Evolutionary conservation across 257 asterid species (phyloP), one percentile per base, ranked within the genome.

Genomic region (Mentha longifolia): DNA sequence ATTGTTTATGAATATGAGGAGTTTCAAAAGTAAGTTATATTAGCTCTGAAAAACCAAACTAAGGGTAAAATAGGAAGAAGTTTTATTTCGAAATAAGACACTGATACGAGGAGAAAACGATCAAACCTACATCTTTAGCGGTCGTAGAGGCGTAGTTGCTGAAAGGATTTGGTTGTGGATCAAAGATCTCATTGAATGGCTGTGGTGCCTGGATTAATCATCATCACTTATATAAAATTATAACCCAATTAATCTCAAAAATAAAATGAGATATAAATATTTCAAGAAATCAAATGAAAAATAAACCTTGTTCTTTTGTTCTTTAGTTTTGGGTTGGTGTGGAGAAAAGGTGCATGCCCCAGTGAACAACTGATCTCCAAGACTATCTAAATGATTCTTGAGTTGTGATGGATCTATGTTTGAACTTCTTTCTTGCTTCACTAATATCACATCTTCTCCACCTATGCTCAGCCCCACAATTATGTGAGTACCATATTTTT

Each of bases 401-500:
- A 94, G 83, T 9, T 88, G 84, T n/a, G 97, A 86, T 25, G 97
- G 81, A 54, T 88, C 95, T 76, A 94, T 49, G 46, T 80, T 77
- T 20, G 99, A 94, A 2, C 84, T 80, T 69, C 73, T 84, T 54
- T 88, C 89, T 81, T 91, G 97, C 83, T 93, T 91, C 17, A 89
- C 90, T 33, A 85, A 70, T 4, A 91, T 86, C 77, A 87, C 90
- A 45, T 94, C 99, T 68, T 88, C 88, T n/a, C 99, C 99, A 12
- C 99, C 97, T 12, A 94, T 49, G 77, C 97, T 83, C 65, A 94
- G 71, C 74, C 97, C 99, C 79, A 94, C 97, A 7, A 94, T 83
- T 55, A 94, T 83, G 74, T 94, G 99, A 8, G 99, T 94, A 9
- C 99, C 99, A 75, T 91, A 89, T 80, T 85, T 94, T 78, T 91